Evolutionary conservation across 768 basidiomycete genomes (phyloP).

Genomic region (Kwoniella botswanensis): DNA sequence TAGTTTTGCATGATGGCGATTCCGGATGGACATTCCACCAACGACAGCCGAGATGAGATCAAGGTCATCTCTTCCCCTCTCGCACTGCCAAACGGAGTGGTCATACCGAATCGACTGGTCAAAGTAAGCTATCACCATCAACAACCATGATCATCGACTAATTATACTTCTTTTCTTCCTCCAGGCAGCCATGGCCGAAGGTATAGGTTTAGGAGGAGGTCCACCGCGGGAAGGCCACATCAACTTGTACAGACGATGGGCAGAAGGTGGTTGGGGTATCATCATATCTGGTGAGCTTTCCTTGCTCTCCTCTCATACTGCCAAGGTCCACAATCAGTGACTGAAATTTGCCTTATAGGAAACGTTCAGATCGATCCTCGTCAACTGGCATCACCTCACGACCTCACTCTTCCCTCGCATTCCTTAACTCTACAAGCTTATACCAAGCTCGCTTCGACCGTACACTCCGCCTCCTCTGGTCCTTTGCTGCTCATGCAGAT

Average conservation of each 20-base stretch:
- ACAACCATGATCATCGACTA: background rate
- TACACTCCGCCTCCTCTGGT: background rate
- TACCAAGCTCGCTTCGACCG: conserved; percentile 18
- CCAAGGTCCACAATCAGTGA: background rate
- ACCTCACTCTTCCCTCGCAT: conserved; percentile 27
- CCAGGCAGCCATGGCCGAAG: conserved; percentile 93
- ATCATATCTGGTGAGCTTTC: conserved; percentile 70
- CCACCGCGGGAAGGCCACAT: conserved; percentile 71
- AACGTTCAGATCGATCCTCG: conserved; percentile 53
- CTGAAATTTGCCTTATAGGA: conserved; percentile 25
- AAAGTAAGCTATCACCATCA: conserved; percentile 58
- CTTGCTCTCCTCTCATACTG: background rate
- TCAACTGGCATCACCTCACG: conserved; percentile 43
- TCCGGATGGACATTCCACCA: background rate
- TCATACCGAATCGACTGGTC: conserved; percentile 62
- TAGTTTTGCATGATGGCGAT: no score
- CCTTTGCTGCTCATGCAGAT: conserved; percentile 78
- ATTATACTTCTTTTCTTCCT: conserved; percentile 3
- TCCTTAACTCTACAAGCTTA: conserved; percentile 30
- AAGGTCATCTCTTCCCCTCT: conserved; percentile 29
- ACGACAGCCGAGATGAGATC: conserved; percentile 23
- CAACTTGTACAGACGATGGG: conserved; percentile 76
- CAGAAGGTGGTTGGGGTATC: conserved; percentile 80
- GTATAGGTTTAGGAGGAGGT: conserved; percentile 73
- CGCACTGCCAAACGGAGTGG: conserved; percentile 39